Conservation (phyloP, 768 basidiomycete genomes). For the Tylopilus rubrobrunneus region DNA sequence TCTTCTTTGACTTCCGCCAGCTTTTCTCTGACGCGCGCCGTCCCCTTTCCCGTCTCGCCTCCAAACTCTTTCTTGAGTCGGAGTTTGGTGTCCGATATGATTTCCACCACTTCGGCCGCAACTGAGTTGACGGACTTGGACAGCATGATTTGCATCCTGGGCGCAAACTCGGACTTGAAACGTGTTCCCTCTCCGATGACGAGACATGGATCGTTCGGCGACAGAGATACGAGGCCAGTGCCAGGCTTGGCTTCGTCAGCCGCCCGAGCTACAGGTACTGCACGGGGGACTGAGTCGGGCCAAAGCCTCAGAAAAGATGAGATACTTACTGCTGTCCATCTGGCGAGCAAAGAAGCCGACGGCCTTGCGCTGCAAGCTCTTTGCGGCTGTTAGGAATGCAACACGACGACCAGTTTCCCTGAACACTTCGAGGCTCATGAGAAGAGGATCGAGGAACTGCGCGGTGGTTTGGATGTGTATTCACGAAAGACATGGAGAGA, state of each 20-base stretch:
- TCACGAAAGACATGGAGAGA: conserved; percentile 8
- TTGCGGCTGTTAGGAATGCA: conserved; percentile 84
- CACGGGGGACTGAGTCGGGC: conserved; percentile 8
- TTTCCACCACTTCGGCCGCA: conserved; percentile 80
- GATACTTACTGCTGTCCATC: conserved; percentile 79
- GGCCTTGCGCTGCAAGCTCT: conserved; percentile 75
- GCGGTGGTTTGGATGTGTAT: conserved; percentile 13
- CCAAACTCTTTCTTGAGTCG: conserved; percentile 84
- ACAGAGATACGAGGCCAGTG: conserved; percentile 65
- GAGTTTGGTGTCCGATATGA: conserved; percentile 84
- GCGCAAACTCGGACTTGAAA: conserved; percentile 69
- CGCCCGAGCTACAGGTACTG: conserved; percentile 92
- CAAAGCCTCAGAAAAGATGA: neutral
- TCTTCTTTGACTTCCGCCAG: conserved; percentile 53
- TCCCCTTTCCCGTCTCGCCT: conserved; percentile 74
- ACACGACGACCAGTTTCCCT: conserved; percentile 80
- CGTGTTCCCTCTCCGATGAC: conserved; percentile 77
- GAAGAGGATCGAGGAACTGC: conserved; percentile 89
- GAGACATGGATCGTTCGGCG: conserved; percentile 73
- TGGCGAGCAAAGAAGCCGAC: conserved; percentile 78
- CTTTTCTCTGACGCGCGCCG: conserved; percentile 63
- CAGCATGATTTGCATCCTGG: conserved; percentile 83
- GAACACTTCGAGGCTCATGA: conserved; percentile 81
- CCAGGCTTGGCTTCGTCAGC: conserved; percentile 81
- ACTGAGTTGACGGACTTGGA: conserved; percentile 74